Percentiles rank a stretch among this genome's conserved stretches.
Evolutionary conservation across 768 basidiomycete species (phyloP).

Genomic region (Russula brevipes): DNA sequence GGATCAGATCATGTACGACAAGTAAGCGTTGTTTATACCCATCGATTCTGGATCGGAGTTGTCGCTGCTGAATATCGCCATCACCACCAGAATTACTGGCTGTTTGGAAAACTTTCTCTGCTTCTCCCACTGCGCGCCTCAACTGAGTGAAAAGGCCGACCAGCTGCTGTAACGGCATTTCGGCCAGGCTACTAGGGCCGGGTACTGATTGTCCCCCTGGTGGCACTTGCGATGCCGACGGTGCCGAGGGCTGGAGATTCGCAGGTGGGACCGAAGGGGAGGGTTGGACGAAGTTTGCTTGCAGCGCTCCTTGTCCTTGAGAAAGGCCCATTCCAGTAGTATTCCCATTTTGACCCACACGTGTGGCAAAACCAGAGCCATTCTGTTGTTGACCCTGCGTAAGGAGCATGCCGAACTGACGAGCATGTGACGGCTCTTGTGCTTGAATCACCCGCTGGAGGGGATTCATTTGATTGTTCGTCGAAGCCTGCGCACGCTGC

Average conservation of each 20-base stretch:
- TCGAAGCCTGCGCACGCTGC: not conserved
- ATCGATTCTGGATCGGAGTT: conserved; percentile 1
- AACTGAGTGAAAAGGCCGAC: not conserved
- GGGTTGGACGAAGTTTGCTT: conserved; percentile 11
- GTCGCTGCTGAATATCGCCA: conserved; percentile 6
- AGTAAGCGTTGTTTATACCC: not conserved
- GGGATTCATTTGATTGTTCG: conserved; percentile 3
- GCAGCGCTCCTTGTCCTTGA: conserved; percentile 12
- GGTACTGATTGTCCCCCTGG: not conserved
- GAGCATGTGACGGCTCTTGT: conserved; percentile 8
- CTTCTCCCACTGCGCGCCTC: not conserved
- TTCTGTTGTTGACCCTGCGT: conserved; percentile 11
- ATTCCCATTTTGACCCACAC: conserved; percentile 13
- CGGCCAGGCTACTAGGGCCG: not conserved
- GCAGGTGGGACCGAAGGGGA: conserved; percentile 5
- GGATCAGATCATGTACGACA: conserved; percentile 2
- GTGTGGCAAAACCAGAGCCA: conserved; percentile 4
- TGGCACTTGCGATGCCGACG: conserved; percentile 6
- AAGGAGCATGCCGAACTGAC: conserved; percentile 3
- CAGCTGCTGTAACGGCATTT: conserved; percentile 1
- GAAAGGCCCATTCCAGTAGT: conserved; percentile 14
- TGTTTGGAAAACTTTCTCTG: conserved; percentile 8
- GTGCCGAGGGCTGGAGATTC: not conserved
- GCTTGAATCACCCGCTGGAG: conserved; percentile 12
- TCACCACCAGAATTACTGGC: not conserved